Evolutionary conservation across 2,329 filamentous ascomycete species (phyloP).

Genomic region (Microascus cirrosus): DNA sequence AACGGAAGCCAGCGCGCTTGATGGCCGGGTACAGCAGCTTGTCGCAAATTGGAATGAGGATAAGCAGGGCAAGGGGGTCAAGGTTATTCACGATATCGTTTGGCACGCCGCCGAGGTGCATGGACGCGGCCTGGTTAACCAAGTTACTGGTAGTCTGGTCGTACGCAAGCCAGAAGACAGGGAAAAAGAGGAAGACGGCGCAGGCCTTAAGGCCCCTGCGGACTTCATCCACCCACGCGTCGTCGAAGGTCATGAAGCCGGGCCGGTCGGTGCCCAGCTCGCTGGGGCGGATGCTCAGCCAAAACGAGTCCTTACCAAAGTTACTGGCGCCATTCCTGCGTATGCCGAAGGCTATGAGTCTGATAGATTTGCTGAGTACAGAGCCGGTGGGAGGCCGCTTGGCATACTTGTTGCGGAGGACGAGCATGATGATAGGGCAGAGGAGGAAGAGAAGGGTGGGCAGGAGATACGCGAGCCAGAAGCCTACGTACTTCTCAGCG

Average conservation of each 20-base stretch:
- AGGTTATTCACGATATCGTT: conserved; percentile 69
- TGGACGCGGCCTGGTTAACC: conserved; percentile 51
- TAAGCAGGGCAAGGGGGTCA: conserved; percentile 62
- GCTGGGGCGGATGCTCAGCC: conserved; percentile 58
- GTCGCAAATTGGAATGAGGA: conserved; percentile 63
- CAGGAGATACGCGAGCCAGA: conserved; percentile 59
- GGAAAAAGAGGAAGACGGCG: conserved; percentile 58
- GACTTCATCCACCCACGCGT: conserved; percentile 69
- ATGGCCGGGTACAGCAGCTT: conserved; percentile 56
- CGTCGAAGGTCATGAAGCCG: conserved; percentile 67
- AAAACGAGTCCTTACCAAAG: conserved; percentile 46
- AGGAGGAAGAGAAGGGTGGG: conserved; percentile 54
- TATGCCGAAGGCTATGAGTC: conserved; percentile 39
- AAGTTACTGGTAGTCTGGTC: conserved; percentile 44
- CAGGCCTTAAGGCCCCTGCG: conserved; percentile 57
- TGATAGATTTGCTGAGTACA: conserved; percentile 32
- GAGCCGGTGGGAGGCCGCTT: conserved; percentile 52
- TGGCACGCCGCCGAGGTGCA: conserved; percentile 59
- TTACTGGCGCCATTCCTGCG: conserved; percentile 53
- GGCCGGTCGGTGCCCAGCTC: conserved; percentile 42
- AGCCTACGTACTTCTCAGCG: conserved; percentile 63
- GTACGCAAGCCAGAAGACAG: conserved; percentile 45
- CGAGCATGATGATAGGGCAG: conserved; percentile 51
- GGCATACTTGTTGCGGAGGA: conserved; percentile 47
- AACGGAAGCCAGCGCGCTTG: conserved; percentile 50